Evolutionary conservation across 176 grass and related monocot species (phyloP).

Genomic region (Paspalum vaginatum): DNA sequence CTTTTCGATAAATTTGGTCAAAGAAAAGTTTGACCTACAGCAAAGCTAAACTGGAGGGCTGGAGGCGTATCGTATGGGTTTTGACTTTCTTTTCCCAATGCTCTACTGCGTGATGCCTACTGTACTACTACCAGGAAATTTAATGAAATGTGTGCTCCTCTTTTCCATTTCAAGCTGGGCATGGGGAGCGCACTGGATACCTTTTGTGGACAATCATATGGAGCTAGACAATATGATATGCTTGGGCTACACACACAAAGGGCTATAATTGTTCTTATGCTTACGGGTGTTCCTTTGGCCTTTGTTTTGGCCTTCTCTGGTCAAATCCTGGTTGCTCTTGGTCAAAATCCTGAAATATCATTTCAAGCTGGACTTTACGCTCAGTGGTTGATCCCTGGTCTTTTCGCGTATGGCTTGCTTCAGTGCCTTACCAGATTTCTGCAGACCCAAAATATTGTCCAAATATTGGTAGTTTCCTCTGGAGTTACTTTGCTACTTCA

Average conservation of each 20-base stretch:
- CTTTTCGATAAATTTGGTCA: too few species aligned
- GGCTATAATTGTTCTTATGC: conserved; percentile 70
- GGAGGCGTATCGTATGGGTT: not conserved
- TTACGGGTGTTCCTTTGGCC: conserved; percentile 61
- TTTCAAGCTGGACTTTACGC: conserved; percentile 67
- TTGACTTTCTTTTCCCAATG: not conserved
- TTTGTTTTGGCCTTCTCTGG: conserved; percentile 62
- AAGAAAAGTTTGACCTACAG: too few species aligned
- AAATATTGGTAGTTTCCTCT: conserved; percentile 71
- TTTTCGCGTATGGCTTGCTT: conserved; percentile 87
- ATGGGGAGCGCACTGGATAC: conserved; percentile 84
- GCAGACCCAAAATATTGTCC: conserved; percentile 76
- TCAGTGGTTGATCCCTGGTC: conserved; percentile 70
- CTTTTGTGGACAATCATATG: conserved; percentile 77
- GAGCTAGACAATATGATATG: conserved; percentile 67
- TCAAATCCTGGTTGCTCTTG: conserved; percentile 60
- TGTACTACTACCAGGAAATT: not conserved
- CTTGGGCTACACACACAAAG: conserved; percentile 71
- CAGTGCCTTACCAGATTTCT: conserved; percentile 91
- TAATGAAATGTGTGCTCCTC: not conserved
- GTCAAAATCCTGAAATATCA: conserved; percentile 94
- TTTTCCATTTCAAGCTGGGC: conserved; percentile 62
- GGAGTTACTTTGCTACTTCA: conserved; percentile 68
- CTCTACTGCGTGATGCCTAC: not conserved
- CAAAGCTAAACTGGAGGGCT: too few species aligned